Evolutionary conservation across 139 green algal genomes (phyloP).

Genomic region (Asterochloris erici): DNA sequence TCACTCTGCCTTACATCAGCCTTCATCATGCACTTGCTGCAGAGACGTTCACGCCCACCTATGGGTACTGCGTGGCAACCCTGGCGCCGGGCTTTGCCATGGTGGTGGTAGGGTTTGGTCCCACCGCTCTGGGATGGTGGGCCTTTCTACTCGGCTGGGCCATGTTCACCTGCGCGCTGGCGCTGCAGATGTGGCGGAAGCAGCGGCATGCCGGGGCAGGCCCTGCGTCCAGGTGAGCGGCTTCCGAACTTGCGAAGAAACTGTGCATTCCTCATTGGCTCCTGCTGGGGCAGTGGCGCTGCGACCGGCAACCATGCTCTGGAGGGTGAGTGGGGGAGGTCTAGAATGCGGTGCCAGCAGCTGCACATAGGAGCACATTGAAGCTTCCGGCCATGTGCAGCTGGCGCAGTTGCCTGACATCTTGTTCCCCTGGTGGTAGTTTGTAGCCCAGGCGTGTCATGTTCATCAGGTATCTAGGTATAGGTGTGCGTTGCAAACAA

Average conservation of each 20-base stretch:
- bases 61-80: constrained; percentile 14
- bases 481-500: too few relatives aligned
- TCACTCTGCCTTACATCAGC: neutral
- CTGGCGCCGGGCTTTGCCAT: constrained; percentile 11
- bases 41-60: constrained; percentile 10
- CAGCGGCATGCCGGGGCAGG: neutral
- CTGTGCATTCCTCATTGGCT: too few relatives aligned
- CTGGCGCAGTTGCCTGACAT: too few relatives aligned
- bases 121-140: neutral
- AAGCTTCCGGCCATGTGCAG: too few relatives aligned
- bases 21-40: neutral
- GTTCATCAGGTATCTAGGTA: too few relatives aligned
- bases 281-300: too few relatives aligned
- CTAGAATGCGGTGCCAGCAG: too few relatives aligned
- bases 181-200: neutral
- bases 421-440: too few relatives aligned
- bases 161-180: neutral
- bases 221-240: neutral
- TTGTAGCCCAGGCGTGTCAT: too few relatives aligned
- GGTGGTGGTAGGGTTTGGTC: neutral
- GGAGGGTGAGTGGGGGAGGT: too few relatives aligned
- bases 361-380: too few relatives aligned
- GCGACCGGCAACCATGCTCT: too few relatives aligned
- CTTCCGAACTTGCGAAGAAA: neutral
- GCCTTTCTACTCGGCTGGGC: constrained; percentile 1